A percentile compares a stretch with the other conserved stretches of the same genome.
Evolutionary conservation across 352 stramenopile species (phyloP).

Genomic region (Globisporangium megalacanthum): DNA sequence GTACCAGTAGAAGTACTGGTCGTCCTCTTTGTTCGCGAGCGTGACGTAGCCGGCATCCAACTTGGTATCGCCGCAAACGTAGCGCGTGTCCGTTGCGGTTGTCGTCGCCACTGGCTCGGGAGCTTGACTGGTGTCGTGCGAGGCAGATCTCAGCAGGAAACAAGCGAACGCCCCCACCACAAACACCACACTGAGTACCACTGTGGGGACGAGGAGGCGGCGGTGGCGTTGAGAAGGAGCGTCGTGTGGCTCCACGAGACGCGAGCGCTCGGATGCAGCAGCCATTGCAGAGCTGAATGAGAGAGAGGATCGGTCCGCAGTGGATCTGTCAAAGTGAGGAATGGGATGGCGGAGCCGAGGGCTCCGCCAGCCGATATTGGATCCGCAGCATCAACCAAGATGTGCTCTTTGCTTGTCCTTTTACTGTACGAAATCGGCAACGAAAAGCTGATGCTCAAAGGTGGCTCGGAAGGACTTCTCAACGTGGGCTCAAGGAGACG

Average conservation of each 20-base stretch:
- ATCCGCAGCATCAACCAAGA: no score
- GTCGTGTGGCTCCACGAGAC: neutral
- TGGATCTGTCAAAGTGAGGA: no score
- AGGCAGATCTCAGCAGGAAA: neutral
- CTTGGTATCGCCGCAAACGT: neutral
- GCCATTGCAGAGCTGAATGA: no score
- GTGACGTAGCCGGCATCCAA: constrained; percentile 24
- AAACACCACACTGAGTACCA: neutral
- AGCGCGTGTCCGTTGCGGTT: neutral
- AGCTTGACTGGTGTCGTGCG: neutral
- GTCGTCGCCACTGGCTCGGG: no score
- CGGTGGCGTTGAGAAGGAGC: neutral
- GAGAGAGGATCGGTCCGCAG: no score
- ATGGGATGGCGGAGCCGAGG: no score
- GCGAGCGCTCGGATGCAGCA: no score
- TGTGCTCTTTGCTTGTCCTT: no score
- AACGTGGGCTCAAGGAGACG: neutral
- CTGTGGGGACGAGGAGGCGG: neutral
- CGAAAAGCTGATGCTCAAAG: no score
- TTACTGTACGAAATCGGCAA: no score
- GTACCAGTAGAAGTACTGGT: constrained; percentile 58
- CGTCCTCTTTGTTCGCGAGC: constrained; percentile 24
- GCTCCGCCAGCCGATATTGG: no score
- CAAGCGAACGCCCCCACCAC: neutral
- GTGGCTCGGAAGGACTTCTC: no score